These are phyloP conservation scores for Metschnikowia corniflorae DNA, from an alignment of 805 yeast species.

Conservation along the genomic window DNA sequence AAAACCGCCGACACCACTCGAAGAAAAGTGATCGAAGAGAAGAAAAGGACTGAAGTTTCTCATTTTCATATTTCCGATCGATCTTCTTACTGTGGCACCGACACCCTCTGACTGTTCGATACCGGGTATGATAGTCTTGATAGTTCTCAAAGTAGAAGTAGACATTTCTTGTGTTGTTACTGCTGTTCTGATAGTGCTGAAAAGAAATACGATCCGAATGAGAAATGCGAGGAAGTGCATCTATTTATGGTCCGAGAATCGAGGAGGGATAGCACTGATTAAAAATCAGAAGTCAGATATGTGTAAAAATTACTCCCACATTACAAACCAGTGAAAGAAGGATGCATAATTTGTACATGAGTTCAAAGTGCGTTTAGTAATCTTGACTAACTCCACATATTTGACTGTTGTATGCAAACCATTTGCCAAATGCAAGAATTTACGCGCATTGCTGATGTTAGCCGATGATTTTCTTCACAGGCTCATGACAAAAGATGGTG, in stretches of 20 bases:
- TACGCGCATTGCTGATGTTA: too few species aligned
- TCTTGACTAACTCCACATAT: constrained; percentile 1
- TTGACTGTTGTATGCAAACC: too few species aligned
- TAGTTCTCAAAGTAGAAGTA: constrained; percentile 25
- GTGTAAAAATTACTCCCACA: not conserved
- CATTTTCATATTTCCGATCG: constrained; percentile 65
- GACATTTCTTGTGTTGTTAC: constrained; percentile 12
- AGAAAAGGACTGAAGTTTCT: constrained; percentile 80
- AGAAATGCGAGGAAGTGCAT: constrained; percentile 1
- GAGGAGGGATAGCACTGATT: not conserved
- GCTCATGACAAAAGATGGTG: too few species aligned
- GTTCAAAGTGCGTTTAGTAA: constrained; percentile 2
- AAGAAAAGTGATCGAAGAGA: constrained; percentile 75
- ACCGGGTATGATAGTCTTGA: constrained; percentile 41
- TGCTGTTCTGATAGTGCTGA: constrained; percentile 2
- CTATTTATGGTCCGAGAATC: constrained; percentile 2
- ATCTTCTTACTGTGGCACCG: constrained; percentile 82
- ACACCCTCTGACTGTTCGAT: constrained; percentile 78
- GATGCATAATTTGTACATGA: not conserved
- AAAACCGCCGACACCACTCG: constrained; percentile 65
- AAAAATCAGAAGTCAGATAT: not conserved
- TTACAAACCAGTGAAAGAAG: not conserved
- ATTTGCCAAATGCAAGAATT: too few species aligned
- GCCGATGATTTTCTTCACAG: too few species aligned
- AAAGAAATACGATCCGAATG: not conserved